phyloP scores from a whole-genome alignment of 1,139 yeast species.

The Taphrina deformans region DNA sequence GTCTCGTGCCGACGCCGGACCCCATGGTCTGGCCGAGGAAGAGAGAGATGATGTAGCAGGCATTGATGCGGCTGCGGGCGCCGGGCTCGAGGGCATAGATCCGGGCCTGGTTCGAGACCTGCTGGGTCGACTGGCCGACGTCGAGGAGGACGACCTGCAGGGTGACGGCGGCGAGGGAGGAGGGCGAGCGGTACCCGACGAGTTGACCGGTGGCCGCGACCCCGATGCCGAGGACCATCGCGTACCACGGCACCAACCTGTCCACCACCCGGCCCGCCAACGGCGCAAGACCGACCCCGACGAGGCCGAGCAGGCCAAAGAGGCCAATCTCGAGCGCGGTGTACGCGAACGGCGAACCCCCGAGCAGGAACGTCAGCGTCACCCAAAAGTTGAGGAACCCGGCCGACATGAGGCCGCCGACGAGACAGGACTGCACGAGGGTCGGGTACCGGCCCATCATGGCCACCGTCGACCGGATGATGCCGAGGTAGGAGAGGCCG shows the following conservation, averaged over 20 bases:
- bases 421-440: conserved; percentile 4
- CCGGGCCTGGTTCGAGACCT: not conserved
- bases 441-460: not conserved
- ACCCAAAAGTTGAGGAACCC: conserved; percentile 9
- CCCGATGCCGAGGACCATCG: not conserved
- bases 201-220: not conserved
- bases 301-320: not conserved
- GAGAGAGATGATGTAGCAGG: not conserved
- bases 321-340: not conserved
- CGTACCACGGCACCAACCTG: conserved; percentile 6
- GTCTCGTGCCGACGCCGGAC: conserved; percentile 9
- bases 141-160: not conserved
- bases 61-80: not conserved
- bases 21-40: conserved; percentile 8
- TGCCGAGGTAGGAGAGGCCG: not conserved
- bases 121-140: not conserved
- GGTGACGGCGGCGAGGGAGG: not conserved
- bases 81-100: conserved; percentile 1
- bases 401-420: conserved; percentile 8
- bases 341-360: not conserved
- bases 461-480: conserved; percentile 1
- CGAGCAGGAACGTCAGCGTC: not conserved
- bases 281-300: not conserved
- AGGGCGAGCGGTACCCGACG: not conserved
- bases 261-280: conserved; percentile 3